Conservation (phyloP, 306 rosid genomes). For the Psophocarpus tetragonolobus region DNA sequence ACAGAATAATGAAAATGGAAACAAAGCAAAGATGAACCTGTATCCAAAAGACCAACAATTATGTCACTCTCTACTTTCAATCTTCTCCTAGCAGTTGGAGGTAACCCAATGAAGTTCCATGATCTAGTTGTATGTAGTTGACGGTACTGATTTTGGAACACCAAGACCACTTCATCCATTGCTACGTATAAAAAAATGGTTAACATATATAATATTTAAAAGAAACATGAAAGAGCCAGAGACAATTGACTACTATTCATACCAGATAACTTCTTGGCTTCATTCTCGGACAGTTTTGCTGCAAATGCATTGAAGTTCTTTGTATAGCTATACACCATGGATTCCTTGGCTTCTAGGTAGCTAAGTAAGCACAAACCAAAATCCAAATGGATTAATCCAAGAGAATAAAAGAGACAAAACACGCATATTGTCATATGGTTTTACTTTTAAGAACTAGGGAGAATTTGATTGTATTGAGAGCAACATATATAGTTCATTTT, state of each 20-base stretch:
- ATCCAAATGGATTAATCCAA: background rate
- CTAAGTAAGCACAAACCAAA: slow-evolving; percentile 40
- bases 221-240: background rate
- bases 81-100: slow-evolving; percentile 59
- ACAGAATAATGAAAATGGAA: background rate
- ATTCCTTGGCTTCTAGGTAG: slow-evolving; percentile 55
- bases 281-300: slow-evolving; percentile 68
- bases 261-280: slow-evolving; percentile 67
- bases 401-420: background rate
- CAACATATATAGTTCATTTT: background rate
- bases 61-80: slow-evolving; percentile 53
- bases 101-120: slow-evolving; percentile 86
- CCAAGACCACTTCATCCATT: slow-evolving; percentile 58
- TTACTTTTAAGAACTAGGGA: background rate
- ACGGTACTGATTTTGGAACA: slow-evolving; percentile 59
- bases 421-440: background rate
- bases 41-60: slow-evolving; percentile 74
- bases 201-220: background rate
- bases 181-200: slow-evolving; percentile 34
- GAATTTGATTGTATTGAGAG: slow-evolving; percentile 15
- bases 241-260: slow-evolving; percentile 11
- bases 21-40: slow-evolving; percentile 48
- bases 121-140: slow-evolving; percentile 88
- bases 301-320: slow-evolving; percentile 91
- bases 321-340: slow-evolving; percentile 74